These are phyloP conservation scores for Diospyros kaki DNA, from an alignment of 148 eudicot species.

Conservation along the genomic window DNA sequence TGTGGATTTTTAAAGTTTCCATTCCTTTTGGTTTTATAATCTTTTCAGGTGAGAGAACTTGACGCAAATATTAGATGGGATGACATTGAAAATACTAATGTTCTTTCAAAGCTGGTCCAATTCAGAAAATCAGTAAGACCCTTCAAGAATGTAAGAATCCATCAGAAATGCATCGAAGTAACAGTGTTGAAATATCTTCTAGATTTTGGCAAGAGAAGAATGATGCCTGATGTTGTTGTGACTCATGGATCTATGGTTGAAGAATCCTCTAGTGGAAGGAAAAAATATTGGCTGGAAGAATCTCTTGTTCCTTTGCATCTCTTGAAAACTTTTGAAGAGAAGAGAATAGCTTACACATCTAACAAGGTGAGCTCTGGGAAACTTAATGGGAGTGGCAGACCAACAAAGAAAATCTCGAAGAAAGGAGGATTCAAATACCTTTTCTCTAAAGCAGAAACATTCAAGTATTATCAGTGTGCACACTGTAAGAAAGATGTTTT, in stretches of 20 bases:
- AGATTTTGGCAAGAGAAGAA: constrained; percentile 93
- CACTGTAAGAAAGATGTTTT: constrained; percentile 81
- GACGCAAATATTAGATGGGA: constrained; percentile 81
- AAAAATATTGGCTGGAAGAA: constrained; percentile 91
- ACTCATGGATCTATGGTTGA: constrained; percentile 65
- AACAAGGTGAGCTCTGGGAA: constrained; percentile 37
- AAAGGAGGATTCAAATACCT: constrained; percentile 73
- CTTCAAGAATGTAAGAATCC: constrained; percentile 76
- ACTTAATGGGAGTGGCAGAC: constrained; percentile 30
- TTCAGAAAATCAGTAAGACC: constrained; percentile 55
- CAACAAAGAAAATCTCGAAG: constrained; percentile 32
- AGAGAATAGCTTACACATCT: constrained; percentile 67
- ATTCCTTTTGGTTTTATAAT: constrained; percentile 3
- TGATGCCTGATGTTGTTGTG: constrained; percentile 75
- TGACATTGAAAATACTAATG: constrained; percentile 68
- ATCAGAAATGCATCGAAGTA: constrained; percentile 62
- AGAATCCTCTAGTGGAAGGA: constrained; percentile 67
- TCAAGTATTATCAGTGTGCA: constrained; percentile 65
- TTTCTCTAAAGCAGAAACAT: constrained; percentile 59
- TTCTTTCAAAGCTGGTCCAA: constrained; percentile 53
- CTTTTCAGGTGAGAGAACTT: constrained; percentile 77
- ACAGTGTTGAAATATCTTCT: constrained; percentile 67
- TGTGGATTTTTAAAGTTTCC: not conserved
- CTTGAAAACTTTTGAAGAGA: constrained; percentile 78
- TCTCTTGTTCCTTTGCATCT: constrained; percentile 81